Evolutionary conservation across 2,329 filamentous ascomycete genomes (phyloP).

Genomic region (Aspergillus puulaauensis): DNA sequence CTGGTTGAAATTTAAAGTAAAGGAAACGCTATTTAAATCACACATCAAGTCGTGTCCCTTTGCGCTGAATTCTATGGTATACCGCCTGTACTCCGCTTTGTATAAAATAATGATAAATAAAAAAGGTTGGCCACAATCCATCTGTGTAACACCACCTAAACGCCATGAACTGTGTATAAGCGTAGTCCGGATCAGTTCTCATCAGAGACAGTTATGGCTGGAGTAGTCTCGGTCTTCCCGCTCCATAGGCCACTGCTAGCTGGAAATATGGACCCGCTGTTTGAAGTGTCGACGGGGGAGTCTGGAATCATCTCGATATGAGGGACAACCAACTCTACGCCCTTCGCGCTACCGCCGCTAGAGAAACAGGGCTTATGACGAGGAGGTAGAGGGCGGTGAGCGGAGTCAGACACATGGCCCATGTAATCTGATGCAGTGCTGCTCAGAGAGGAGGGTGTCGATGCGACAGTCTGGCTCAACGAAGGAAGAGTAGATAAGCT

Average conservation of each 20-base stretch:
- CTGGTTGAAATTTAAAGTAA: neutral
- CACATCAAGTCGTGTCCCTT: conserved; percentile 13
- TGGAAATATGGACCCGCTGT: conserved; percentile 29
- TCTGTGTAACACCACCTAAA: neutral
- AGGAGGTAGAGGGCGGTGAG: conserved; percentile 39
- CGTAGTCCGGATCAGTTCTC: neutral
- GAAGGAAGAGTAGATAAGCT: conserved; percentile 38
- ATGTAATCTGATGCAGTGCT: conserved; percentile 37
- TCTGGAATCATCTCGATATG: conserved; percentile 27
- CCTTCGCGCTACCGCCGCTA: conserved; percentile 30
- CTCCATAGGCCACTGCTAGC: conserved; percentile 31
- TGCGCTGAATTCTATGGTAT: conserved; percentile 8
- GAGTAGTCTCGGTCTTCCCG: conserved; percentile 13
- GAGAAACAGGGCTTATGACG: conserved; percentile 42
- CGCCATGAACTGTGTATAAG: neutral
- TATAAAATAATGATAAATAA: neutral
- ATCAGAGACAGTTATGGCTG: conserved; percentile 3
- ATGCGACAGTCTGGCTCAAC: conserved; percentile 35
- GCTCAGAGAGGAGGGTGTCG: conserved; percentile 39
- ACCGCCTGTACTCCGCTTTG: neutral
- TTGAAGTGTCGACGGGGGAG: conserved; percentile 18
- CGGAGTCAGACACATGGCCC: conserved; percentile 24
- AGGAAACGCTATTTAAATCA: conserved; percentile 9
- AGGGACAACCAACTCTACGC: conserved; percentile 42
- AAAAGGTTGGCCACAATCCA: neutral